Evolutionary conservation across 2,329 filamentous ascomycete genomes (phyloP).

Genomic region (Plenodomus tracheiphilus): DNA sequence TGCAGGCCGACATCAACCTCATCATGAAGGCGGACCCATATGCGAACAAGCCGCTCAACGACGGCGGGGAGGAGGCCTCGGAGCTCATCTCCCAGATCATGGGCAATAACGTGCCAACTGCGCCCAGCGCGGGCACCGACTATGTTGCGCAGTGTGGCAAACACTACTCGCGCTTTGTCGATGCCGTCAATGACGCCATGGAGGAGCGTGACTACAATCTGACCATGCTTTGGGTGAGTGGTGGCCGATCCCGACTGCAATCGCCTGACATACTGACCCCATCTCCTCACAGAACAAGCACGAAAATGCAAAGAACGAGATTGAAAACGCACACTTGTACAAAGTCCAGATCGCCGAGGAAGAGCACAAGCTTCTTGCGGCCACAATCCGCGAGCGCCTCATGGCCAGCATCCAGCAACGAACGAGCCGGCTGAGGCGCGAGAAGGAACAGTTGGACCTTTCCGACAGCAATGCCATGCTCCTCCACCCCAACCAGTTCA

Average conservation of each 20-base stretch:
- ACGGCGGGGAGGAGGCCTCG: slow-evolving; percentile 66
- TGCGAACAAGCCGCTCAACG: slow-evolving; percentile 67
- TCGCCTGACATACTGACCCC: slow-evolving; percentile 15
- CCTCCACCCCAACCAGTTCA: slow-evolving; percentile 68
- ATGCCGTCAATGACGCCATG: slow-evolving; percentile 83
- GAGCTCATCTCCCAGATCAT: slow-evolving; percentile 57
- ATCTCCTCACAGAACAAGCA: slow-evolving; percentile 57
- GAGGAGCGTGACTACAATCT: slow-evolving; percentile 85
- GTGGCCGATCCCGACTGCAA: not conserved
- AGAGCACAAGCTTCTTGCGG: slow-evolving; percentile 62
- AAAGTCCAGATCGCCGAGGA: slow-evolving; percentile 65
- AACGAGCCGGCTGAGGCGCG: slow-evolving; percentile 60
- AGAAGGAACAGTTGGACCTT: slow-evolving; percentile 69
- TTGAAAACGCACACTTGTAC: slow-evolving; percentile 61
- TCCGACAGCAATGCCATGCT: slow-evolving; percentile 68
- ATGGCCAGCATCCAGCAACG: slow-evolving; percentile 61
- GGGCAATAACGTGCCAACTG: slow-evolving; percentile 46
- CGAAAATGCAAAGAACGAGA: slow-evolving; percentile 58
- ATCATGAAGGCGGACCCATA: slow-evolving; percentile 87
- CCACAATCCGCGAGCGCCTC: slow-evolving; percentile 64
- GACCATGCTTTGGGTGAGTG: slow-evolving; percentile 74
- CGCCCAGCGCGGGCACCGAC: slow-evolving; percentile 67
- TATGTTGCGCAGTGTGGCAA: slow-evolving; percentile 69
- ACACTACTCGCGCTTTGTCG: slow-evolving; percentile 81
- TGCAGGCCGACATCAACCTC: slow-evolving; percentile 88